Base-by-base conservation (phyloP, 371 early-diverging fungal species). In the Apophysomyces sp. region DNA sequence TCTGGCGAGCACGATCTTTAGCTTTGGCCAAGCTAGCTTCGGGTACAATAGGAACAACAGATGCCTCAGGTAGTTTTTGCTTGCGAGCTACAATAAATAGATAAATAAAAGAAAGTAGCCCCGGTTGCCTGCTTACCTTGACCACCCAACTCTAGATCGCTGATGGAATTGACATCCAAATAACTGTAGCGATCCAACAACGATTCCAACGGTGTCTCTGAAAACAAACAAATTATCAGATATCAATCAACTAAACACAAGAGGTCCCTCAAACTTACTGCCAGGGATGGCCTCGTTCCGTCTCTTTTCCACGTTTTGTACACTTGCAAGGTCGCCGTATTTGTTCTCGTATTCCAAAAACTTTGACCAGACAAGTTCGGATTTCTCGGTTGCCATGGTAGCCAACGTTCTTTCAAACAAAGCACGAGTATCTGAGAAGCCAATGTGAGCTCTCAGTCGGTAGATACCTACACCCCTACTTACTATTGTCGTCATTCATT, bases 401-500 rank as follows among this genome's bases (percentile, higher is more conserved):
- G 86, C 78, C 41, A 95, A 67, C 0, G 92, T 88, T 58, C 91
- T 78, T 72, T 97, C 97, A 77, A 96, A 80, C 58, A 96, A 66
- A 0, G 97, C 95, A 26, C 95, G 84, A 13, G 93, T 88, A 61
- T 98, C 89, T 90, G 55, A 53, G 8, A 41, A 15, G n/a, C n/a
- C n/a, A n/a, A n/a, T n/a, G n/a, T n/a, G n/a, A n/a, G n/a, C n/a
- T n/a, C n/a, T n/a, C n/a, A n/a, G n/a, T n/a, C n/a, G n/a, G n/a
- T n/a, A 34, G 4, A 34, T 34, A 4, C 13, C 34, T 34, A 4
- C 13, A 34, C 13, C 4, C 1, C 34, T 12, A 61, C 79, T 74
- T 74, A 88, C 91, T 98, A 67, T 90, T 94, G 60, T 94, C 94
- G 59, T 98, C 97, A 61, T 96, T 95, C 61, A 92, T 80, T 65